Conservation (phyloP, 768 basidiomycete species). For the Russula earlei region DNA sequence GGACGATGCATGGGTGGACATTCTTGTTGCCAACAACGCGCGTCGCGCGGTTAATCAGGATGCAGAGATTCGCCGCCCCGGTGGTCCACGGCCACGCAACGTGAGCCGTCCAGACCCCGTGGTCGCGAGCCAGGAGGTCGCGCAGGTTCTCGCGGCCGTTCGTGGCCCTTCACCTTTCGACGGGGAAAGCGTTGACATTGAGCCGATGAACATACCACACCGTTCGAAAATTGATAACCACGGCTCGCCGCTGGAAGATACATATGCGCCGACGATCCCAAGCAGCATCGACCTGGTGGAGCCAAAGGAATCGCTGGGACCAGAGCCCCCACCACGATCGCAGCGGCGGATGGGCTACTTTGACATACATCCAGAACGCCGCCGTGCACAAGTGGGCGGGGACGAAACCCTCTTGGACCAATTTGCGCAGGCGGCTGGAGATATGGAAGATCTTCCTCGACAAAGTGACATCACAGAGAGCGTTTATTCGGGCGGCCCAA, state of each 20-base stretch:
- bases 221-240: slow-evolving; percentile 6
- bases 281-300: background rate
- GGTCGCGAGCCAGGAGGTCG: slow-evolving; percentile 62
- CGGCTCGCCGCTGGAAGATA: background rate
- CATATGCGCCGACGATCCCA: slow-evolving; percentile 9
- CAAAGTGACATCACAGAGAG: slow-evolving; percentile 10
- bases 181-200: slow-evolving; percentile 24
- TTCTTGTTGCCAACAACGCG: slow-evolving; percentile 53
- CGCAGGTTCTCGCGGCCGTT: slow-evolving; percentile 56
- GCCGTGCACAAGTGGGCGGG: slow-evolving; percentile 24
- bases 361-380: slow-evolving; percentile 68
- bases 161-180: slow-evolving; percentile 34
- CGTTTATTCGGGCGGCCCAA: background rate
- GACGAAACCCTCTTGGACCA: slow-evolving; percentile 5
- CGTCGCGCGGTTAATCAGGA: slow-evolving; percentile 51
- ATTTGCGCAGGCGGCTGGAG: slow-evolving; percentile 11
- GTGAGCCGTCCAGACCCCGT: slow-evolving; percentile 52
- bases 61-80: slow-evolving; percentile 28
- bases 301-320: slow-evolving; percentile 24
- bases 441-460: slow-evolving; percentile 22
- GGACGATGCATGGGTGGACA: slow-evolving; percentile 86
- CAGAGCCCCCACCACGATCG: background rate
- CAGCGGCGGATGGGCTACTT: slow-evolving; percentile 53
- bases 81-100: slow-evolving; percentile 25
- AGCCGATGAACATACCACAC: slow-evolving; percentile 19